Evolutionary conservation across 2,329 filamentous ascomycete genomes (phyloP).

Genomic region (Colletotrichum godetiae): DNA sequence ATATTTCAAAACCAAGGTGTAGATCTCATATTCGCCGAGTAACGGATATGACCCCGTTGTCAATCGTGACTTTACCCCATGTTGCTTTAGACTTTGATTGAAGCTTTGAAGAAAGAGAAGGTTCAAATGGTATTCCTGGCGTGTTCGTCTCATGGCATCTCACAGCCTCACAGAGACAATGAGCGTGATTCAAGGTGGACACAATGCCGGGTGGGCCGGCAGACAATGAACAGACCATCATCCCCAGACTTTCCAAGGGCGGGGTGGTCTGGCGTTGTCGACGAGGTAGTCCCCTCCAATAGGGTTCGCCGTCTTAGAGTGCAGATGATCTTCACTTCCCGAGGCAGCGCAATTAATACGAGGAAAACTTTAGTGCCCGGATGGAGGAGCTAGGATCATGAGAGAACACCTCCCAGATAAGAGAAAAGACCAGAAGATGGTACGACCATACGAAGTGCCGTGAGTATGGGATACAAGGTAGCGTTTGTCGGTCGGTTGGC

Average conservation of each 20-base stretch:
- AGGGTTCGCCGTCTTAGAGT: background rate
- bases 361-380: background rate
- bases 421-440: background rate
- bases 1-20: background rate
- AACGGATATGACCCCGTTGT: background rate
- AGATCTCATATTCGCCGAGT: background rate
- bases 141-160: background rate
- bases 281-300: background rate
- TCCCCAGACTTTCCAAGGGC: background rate
- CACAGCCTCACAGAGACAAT: background rate
- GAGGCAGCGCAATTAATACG: background rate
- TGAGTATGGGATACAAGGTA: background rate
- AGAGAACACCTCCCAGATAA: background rate
- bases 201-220: background rate
- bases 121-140: background rate
- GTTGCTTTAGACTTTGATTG: background rate
- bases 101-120: background rate
- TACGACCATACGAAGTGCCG: background rate
- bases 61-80: background rate
- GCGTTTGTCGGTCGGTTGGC: background rate
- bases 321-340: background rate
- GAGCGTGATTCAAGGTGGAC: background rate
- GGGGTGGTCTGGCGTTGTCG: background rate
- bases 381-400: background rate
- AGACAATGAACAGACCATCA: background rate